These are phyloP conservation scores for Ogataea saltuana DNA, from an alignment of 805 yeast genomes.

Conservation along the genomic window DNA sequence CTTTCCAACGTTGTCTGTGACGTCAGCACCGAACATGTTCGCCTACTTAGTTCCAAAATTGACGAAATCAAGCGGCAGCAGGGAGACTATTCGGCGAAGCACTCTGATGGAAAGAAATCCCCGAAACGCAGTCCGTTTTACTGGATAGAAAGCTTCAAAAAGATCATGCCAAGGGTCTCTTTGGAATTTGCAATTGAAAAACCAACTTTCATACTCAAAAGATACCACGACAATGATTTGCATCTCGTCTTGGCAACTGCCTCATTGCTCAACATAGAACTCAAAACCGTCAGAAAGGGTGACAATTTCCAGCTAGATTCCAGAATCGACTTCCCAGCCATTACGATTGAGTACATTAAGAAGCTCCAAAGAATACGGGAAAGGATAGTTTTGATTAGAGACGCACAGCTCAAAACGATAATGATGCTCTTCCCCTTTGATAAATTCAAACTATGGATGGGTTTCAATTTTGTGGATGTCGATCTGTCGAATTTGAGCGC, in stretches of 20 bases:
- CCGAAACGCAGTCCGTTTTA: not conserved
- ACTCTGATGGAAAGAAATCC: not conserved
- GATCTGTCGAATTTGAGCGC: conserved; percentile 32
- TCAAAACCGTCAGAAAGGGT: conserved; percentile 9
- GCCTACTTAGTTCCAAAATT: conserved; percentile 31
- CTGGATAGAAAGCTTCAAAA: not conserved
- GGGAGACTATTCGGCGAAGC: not conserved
- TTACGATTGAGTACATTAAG: conserved; percentile 22
- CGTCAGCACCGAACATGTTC: conserved; percentile 41
- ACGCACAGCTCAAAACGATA: conserved; percentile 25
- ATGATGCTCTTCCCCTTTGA: conserved; percentile 25
- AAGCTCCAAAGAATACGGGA: conserved; percentile 10
- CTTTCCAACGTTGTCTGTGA: conserved; percentile 48
- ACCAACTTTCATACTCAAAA: conserved; percentile 31
- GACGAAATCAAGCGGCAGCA: not conserved
- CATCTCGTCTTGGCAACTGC: conserved; percentile 26
- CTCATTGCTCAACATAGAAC: conserved; percentile 26
- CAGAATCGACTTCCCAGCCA: conserved; percentile 26
- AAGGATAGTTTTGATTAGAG: conserved; percentile 11
- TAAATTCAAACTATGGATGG: conserved; percentile 19
- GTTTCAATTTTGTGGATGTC: conserved; percentile 24
- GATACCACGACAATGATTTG: conserved; percentile 12
- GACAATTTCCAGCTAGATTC: conserved; percentile 11
- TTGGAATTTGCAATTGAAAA: conserved; percentile 29
- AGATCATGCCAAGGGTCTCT: conserved; percentile 24